Conservation (phyloP, 306 rosid genomes). For the Alnus glutinosa region DNA sequence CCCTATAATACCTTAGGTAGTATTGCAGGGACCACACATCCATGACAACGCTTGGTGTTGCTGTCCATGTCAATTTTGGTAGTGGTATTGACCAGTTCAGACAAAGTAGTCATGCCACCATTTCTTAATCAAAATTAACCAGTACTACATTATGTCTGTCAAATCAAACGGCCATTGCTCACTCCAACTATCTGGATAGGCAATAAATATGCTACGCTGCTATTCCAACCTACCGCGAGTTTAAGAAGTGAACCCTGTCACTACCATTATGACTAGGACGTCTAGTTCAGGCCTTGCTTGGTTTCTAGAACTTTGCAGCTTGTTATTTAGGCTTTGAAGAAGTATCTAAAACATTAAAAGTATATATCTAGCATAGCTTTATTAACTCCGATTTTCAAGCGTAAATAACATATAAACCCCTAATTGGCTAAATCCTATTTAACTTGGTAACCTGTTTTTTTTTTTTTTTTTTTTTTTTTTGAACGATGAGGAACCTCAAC, state of each 20-base stretch:
- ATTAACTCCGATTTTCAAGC: not conserved
- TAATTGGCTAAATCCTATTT: not conserved
- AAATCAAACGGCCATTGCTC: not conserved
- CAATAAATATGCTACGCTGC: not conserved
- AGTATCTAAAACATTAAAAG: not conserved
- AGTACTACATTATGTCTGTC: not conserved
- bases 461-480: no score
- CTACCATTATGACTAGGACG: not conserved
- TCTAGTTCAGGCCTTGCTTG: not conserved
- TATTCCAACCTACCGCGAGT: not conserved
- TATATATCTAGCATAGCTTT: not conserved
- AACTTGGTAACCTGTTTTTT: not conserved
- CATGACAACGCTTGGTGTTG: no score
- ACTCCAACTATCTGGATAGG: not conserved
- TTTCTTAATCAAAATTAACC: not conserved
- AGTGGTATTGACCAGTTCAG: not conserved
- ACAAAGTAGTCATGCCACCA: not conserved
- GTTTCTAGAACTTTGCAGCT: not conserved
- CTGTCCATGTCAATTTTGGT: not conserved
- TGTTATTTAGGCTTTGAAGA: not conserved
- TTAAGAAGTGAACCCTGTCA: not conserved
- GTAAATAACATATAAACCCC: not conserved
- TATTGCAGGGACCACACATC: not conserved
- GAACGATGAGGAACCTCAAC: no score
- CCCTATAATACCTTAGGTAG: no score